Evolutionary conservation across 106 monocot genomes (phyloP).

Genomic region (Dendrobium officinale): DNA sequence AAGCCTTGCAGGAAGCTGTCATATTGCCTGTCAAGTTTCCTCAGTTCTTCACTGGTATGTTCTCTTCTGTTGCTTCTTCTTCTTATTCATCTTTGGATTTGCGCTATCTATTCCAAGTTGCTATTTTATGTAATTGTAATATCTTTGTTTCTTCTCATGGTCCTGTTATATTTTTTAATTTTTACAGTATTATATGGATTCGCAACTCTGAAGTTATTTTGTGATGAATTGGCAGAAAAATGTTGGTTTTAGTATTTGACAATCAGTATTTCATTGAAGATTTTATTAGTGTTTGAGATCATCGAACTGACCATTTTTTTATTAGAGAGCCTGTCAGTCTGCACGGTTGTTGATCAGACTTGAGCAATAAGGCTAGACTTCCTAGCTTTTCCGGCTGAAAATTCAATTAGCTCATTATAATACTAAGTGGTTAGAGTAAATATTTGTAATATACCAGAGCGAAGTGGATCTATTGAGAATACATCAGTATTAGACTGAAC

Average conservation of each 20-base stretch:
- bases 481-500: too few relatives aligned
- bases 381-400: not conserved
- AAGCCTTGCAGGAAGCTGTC: conserved; percentile 81
- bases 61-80: not conserved
- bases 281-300: not conserved
- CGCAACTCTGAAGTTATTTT: not conserved
- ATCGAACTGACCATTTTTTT: not conserved
- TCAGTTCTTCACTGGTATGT: conserved; percentile 76
- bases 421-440: too few relatives aligned
- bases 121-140: too few relatives aligned
- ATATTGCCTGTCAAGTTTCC: conserved; percentile 85
- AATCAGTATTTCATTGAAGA: not conserved
- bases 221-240: not conserved
- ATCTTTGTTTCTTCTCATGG: too few relatives aligned
- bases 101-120: too few relatives aligned
- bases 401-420: not conserved
- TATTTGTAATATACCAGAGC: not conserved
- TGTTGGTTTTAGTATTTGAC: not conserved
- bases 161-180: too few relatives aligned
- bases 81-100: not conserved
- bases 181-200: not conserved
- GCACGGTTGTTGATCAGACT: not conserved
- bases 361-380: not conserved
- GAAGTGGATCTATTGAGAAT: not conserved
- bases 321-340: too few relatives aligned